These are phyloP conservation scores for Talaromyces atroroseus DNA, from an alignment of 2,329 filamentous ascomycete species.

Conservation along the genomic window DNA sequence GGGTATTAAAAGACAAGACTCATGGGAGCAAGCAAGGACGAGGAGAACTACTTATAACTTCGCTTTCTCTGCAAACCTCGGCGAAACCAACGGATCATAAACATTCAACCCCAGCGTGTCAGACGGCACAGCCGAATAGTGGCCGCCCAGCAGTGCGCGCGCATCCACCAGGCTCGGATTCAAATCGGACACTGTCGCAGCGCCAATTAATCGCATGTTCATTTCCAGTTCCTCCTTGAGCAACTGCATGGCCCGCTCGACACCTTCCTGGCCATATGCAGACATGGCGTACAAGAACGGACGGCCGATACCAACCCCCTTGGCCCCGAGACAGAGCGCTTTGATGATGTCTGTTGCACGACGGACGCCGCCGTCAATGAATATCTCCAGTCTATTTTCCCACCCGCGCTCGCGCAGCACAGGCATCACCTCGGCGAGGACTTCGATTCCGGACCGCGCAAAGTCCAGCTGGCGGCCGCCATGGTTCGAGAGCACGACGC, in stretches of 20 bases:
- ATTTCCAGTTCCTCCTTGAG: constrained; percentile 97
- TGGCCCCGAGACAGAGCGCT: constrained; percentile 85
- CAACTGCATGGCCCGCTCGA: constrained; percentile 86
- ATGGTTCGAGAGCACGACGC: constrained; percentile 92
- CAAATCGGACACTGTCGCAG: constrained; percentile 66
- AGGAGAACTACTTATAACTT: constrained; percentile 29
- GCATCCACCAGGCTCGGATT: constrained; percentile 76
- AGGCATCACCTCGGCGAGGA: constrained; percentile 90
- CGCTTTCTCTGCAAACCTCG: constrained; percentile 45
- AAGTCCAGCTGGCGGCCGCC: constrained; percentile 92
- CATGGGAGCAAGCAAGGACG: background rate
- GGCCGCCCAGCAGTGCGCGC: constrained; percentile 57
- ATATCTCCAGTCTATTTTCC: constrained; percentile 76
- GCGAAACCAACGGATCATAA: constrained; percentile 51
- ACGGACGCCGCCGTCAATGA: constrained; percentile 82
- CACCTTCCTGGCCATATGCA: constrained; percentile 78
- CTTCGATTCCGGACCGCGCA: constrained; percentile 79
- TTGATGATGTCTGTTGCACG: constrained; percentile 93
- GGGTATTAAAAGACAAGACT: background rate
- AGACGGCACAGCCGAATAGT: constrained; percentile 54
- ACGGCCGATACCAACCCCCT: constrained; percentile 85
- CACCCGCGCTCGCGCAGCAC: constrained; percentile 68
- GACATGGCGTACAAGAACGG: constrained; percentile 97
- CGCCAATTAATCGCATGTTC: constrained; percentile 94
- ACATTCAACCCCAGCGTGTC: constrained; percentile 56